Conservation (phyloP, 2,329 filamentous ascomycete species). For the Aspergillus fumigatus region DNA sequence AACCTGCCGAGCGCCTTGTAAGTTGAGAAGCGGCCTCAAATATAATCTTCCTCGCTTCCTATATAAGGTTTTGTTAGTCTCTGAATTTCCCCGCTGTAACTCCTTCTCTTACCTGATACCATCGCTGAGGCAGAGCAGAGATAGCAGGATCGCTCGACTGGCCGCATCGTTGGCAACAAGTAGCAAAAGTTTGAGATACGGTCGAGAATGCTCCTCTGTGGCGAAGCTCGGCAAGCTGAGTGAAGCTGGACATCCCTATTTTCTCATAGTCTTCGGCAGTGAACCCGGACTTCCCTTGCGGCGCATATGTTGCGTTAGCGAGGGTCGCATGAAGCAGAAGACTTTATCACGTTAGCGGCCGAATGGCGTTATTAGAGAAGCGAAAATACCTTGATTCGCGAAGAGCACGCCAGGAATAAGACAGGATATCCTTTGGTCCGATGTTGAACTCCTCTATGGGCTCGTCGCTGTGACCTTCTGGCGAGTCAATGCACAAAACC, state of each 20-base stretch:
- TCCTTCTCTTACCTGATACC: conserved; percentile 64
- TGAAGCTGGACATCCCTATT: conserved; percentile 72
- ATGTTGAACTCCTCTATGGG: conserved; percentile 66
- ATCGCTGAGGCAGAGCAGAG: conserved; percentile 53
- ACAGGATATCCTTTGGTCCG: conserved; percentile 79
- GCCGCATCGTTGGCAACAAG: conserved; percentile 67
- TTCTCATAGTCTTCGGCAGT: conserved; percentile 55
- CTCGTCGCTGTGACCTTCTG: conserved; percentile 69
- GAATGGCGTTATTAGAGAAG: conserved; percentile 1
- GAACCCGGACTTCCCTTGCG: conserved; percentile 42
- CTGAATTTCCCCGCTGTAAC: conserved; percentile 8
- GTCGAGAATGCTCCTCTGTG: conserved; percentile 93
- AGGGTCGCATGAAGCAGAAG: conserved; percentile 65
- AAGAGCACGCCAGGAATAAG: conserved; percentile 91
- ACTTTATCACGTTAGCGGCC: conserved; percentile 44
- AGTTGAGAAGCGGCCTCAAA: conserved; percentile 69
- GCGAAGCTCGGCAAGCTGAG: conserved; percentile 74
- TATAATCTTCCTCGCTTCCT: conserved; percentile 62
- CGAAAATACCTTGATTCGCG: conserved; percentile 76
- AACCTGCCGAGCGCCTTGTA: conserved; percentile 84
- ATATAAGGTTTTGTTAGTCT: conserved; percentile 9
- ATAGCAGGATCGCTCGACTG: conserved; percentile 46
- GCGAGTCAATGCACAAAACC: conserved; percentile 87
- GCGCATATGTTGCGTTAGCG: conserved; percentile 49
- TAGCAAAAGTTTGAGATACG: conserved; percentile 79